A percentile compares a stretch with the other conserved stretches of the same genome.
Evolutionary conservation across 2,329 filamentous ascomycete species (phyloP).

Genomic region (Beauveria caledonica): DNA sequence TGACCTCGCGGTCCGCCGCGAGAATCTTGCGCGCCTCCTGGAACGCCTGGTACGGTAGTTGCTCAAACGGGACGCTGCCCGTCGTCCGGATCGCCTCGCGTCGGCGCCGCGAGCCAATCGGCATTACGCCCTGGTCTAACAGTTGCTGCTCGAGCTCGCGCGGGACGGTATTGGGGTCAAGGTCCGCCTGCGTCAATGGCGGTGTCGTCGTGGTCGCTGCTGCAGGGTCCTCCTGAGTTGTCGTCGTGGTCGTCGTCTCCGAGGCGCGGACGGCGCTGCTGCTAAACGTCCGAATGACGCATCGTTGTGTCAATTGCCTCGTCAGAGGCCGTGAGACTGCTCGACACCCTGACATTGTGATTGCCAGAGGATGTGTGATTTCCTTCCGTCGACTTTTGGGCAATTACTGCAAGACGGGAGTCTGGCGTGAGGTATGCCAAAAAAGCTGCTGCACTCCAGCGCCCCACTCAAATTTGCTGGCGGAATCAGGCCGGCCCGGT

Average conservation of each 20-base stretch:
- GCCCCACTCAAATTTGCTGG: constrained; percentile 24
- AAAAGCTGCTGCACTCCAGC: constrained; percentile 21
- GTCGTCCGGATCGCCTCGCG: constrained; percentile 61
- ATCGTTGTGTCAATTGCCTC: constrained; percentile 40
- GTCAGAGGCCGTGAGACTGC: constrained; percentile 49
- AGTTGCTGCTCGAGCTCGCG: constrained; percentile 54
- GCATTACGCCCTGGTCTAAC: constrained; percentile 58
- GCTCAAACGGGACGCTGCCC: constrained; percentile 74
- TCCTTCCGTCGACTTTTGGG: neutral
- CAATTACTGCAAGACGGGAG: constrained; percentile 12
- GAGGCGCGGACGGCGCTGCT: constrained; percentile 25
- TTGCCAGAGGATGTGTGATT: constrained; percentile 13
- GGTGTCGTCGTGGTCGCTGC: constrained; percentile 12
- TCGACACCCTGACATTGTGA: constrained; percentile 50
- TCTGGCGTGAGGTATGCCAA: constrained; percentile 12
- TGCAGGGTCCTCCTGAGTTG: neutral
- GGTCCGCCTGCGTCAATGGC: constrained; percentile 27
- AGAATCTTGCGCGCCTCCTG: constrained; percentile 88
- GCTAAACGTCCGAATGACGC: constrained; percentile 28
- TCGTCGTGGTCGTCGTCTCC: constrained; percentile 15
- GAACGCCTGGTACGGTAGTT: constrained; percentile 94
- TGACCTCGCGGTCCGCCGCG: constrained; percentile 70
- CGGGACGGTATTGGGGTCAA: constrained; percentile 62
- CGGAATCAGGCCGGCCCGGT: constrained; percentile 22
- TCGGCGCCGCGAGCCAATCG: constrained; percentile 77